phyloP scores from a whole-genome alignment of 768 basidiomycete species.

The Panaeolus papilionaceus region DNA sequence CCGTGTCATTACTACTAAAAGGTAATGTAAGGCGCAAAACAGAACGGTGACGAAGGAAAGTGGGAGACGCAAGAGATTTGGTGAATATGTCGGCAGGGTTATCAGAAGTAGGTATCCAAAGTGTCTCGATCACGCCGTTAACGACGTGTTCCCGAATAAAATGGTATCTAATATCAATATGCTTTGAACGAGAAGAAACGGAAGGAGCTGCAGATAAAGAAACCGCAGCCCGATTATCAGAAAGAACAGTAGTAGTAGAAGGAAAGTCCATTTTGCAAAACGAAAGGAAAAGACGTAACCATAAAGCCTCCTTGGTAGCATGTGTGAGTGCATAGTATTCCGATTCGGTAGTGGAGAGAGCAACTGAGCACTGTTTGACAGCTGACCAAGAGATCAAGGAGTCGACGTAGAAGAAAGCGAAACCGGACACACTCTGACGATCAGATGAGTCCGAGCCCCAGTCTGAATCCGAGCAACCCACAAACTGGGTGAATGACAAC shows the following conservation, averaged over 20 bases:
- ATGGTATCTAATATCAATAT: conserved; percentile 24
- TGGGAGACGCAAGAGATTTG: conserved; percentile 13
- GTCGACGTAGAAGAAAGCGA: conserved; percentile 16
- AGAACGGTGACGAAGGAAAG: neutral
- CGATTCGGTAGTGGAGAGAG: conserved; percentile 21
- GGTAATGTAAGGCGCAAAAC: neutral
- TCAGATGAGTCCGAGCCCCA: conserved; percentile 30
- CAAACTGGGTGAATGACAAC: neutral
- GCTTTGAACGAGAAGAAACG: conserved; percentile 27
- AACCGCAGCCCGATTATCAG: conserved; percentile 37
- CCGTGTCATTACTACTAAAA: neutral
- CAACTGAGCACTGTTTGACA: conserved; percentile 23
- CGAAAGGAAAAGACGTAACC: conserved; percentile 16
- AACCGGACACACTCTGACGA: conserved; percentile 20
- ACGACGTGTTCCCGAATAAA: conserved; percentile 22
- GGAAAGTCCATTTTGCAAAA: conserved; percentile 9
- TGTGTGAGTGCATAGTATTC: conserved; percentile 24
- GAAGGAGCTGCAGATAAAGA: conserved; percentile 33
- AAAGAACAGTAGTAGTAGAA: conserved; percentile 8
- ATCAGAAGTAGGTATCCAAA: conserved; percentile 17
- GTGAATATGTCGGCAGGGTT: conserved; percentile 26
- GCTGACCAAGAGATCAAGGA: conserved; percentile 23
- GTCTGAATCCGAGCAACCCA: conserved; percentile 31
- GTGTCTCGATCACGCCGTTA: conserved; percentile 9
- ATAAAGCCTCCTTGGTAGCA: conserved; percentile 22